Conservation (phyloP, 2,329 filamentous ascomycete genomes). For the Colletotrichum tanaceti region DNA sequence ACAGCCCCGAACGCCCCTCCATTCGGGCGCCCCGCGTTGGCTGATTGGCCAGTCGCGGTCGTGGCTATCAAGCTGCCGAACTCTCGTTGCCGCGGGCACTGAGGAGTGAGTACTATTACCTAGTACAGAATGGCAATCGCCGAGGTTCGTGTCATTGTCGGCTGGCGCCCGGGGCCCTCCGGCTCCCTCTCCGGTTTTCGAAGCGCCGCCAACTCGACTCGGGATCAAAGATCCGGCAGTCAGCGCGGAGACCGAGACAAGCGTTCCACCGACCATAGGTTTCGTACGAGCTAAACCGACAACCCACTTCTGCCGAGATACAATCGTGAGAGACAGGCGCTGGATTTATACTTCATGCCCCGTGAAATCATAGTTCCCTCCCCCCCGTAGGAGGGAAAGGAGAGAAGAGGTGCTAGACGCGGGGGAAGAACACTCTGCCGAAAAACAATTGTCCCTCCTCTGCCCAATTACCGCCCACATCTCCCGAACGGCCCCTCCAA, state of each 20-base stretch:
- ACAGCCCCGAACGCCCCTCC: background rate
- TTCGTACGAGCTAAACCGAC: background rate
- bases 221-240: background rate
- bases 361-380: conserved; percentile 33
- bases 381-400: background rate
- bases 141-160: background rate
- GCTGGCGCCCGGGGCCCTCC: conserved; percentile 1
- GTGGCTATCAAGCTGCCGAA: background rate
- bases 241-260: background rate
- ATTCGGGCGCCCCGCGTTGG: background rate
- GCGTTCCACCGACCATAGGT: background rate
- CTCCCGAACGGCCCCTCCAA: conserved; percentile 35
- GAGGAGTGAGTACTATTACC: too few species aligned
- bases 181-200: background rate
- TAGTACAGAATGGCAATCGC: background rate
- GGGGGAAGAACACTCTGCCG: conserved; percentile 39
- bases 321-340: background rate
- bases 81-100: background rate
- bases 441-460: conserved; percentile 10
- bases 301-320: background rate
- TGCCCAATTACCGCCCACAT: conserved; percentile 38
- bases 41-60: background rate
- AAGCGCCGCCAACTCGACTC: background rate
- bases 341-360: background rate
- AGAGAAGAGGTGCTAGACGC: background rate